Evolutionary conservation across 2,329 filamentous ascomycete species (phyloP), one percentile per base, ranked within the genome.

Genomic region (Huntiella savannae): DNA sequence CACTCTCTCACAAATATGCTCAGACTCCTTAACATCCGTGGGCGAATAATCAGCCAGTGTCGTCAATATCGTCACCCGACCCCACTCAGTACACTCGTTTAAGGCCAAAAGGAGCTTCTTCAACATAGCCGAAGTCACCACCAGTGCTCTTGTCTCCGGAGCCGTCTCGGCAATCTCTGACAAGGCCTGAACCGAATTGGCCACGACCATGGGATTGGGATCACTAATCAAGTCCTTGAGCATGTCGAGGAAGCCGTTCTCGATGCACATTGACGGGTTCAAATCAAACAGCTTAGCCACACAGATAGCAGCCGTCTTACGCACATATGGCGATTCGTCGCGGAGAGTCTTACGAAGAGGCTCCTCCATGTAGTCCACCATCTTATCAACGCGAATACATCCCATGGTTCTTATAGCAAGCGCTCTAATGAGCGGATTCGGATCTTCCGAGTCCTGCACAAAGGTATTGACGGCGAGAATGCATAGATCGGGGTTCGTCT

Each of bases 351-450:
- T 98, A 55, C 91, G 76, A 52, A 98, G 65, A 11, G 91, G 91
- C 58, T 98, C 91, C 62, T 96, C 91, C 88, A 98, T 96, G 62
- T 98, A 98, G 60, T 98, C 91, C 53, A 96, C 85, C 85, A 98
- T 98, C 64, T 98, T 98, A 55, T 96, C 91, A 47, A 98, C 91
- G 48, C 91, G 72, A 56, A 98, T 96, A 59, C 91, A 96, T 36
- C 91, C 91, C 91, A 98, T 98, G 33, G 91, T 98, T 56, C 91
- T 76, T 61, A 98, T 93, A 47, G 91, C 91, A 44, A 98, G 72
- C 43, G 91, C 91, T 69, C 91, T 73, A 57, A 98, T 85, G 17
- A 98, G 73, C 11, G 91, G 91, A 58, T 98, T 98, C 38, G 91
- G 91, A 58, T 98, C 91, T 73, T 98, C 91, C 12, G 91, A 91